phyloP scores from a whole-genome alignment of 306 rosid genomes.

The Potentilla sterilis region DNA sequence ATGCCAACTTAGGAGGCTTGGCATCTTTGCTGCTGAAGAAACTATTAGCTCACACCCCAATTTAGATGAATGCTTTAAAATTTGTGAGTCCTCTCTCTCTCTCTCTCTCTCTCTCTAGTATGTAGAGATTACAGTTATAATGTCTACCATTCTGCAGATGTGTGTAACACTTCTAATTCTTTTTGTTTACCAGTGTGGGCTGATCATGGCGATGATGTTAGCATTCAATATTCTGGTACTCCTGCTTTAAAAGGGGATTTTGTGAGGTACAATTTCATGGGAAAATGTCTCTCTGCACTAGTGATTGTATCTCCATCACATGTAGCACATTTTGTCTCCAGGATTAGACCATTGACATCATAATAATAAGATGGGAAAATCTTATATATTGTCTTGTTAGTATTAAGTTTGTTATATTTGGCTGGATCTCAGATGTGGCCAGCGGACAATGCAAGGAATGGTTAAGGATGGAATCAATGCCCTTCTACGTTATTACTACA shows the following conservation, averaged over 20 bases:
- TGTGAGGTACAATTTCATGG: constrained; percentile 59
- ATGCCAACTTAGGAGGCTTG: constrained; percentile 90
- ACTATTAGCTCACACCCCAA: constrained; percentile 90
- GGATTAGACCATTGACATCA: neutral
- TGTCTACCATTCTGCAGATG: neutral
- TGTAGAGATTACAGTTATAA: neutral
- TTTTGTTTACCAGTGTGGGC: constrained; percentile 83
- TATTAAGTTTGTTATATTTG: constrained; percentile 21
- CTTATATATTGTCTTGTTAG: neutral
- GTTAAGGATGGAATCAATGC: constrained; percentile 69
- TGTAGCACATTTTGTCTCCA: neutral
- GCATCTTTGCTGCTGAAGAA: constrained; percentile 91
- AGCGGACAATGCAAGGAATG: constrained; percentile 80
- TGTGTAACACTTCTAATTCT: constrained; percentile 17
- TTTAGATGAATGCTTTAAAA: constrained; percentile 75
- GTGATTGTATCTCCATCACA: neutral
- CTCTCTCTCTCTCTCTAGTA: neutral
- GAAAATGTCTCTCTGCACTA: constrained; percentile 14
- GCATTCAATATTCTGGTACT: constrained; percentile 94
- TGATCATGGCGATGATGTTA: constrained; percentile 94
- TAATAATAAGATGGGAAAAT: neutral
- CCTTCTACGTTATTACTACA: constrained; percentile 80
- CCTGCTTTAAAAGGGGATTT: constrained; percentile 97
- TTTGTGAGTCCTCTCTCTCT: constrained; percentile 49
- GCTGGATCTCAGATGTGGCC: constrained; percentile 65